These are phyloP conservation scores for Vigna angularis DNA, from an alignment of 306 rosid species.

Conservation along the genomic window DNA sequence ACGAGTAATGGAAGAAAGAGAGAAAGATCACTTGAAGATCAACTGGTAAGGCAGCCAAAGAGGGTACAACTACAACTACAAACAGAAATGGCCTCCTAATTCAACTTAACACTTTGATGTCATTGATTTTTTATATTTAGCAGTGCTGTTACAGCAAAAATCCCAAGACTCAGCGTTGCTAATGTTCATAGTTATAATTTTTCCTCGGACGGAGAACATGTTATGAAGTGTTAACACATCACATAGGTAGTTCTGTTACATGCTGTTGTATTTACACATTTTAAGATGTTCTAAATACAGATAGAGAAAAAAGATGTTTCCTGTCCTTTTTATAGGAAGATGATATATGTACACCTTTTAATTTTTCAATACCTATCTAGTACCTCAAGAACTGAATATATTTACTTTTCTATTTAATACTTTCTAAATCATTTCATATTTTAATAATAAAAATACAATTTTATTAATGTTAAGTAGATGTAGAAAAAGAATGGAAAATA, in stretches of 20 bases:
- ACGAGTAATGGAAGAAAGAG: slow-evolving; percentile 60
- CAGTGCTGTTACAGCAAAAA: background rate
- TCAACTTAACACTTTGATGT: slow-evolving; percentile 35
- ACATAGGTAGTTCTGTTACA: background rate
- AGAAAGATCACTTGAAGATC: slow-evolving; percentile 53
- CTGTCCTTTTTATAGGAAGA: too few relatives aligned
- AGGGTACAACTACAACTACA: slow-evolving; percentile 54
- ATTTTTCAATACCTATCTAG: too few relatives aligned
- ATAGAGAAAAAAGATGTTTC: too few relatives aligned
- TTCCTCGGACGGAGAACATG: background rate
- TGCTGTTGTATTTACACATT: background rate
- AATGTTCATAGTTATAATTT: slow-evolving; percentile 17
- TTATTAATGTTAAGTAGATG: too few relatives aligned
- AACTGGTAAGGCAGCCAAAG: slow-evolving; percentile 47
- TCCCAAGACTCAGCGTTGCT: slow-evolving; percentile 7
- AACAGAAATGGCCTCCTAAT: slow-evolving; percentile 11
- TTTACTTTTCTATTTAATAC: too few relatives aligned
- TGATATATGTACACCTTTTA: too few relatives aligned
- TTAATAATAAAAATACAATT: too few relatives aligned
- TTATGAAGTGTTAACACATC: background rate
- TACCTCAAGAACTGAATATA: too few relatives aligned
- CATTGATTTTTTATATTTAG: slow-evolving; percentile 28
- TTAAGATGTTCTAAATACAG: too few relatives aligned
- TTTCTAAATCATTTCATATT: too few relatives aligned
- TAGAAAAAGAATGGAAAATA: too few relatives aligned